These are phyloP conservation scores for Globisporangium nagaii DNA, from an alignment of 352 stramenopile genomes.

Conservation along the genomic window DNA sequence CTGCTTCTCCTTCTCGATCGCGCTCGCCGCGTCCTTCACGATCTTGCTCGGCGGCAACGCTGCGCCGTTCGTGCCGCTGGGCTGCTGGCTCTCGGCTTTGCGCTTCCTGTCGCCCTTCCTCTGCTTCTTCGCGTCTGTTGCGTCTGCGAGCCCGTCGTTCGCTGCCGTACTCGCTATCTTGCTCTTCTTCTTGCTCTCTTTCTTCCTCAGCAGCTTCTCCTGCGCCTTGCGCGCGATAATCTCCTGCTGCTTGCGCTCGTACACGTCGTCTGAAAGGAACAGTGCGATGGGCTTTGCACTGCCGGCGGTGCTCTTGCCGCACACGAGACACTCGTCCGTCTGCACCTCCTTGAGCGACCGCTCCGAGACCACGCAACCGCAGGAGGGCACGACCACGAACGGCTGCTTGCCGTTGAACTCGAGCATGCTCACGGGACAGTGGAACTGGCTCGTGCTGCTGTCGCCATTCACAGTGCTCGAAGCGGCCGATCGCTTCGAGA, in stretches of 20 bases:
- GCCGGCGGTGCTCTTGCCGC: slow-evolving; percentile 43
- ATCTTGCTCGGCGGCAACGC: slow-evolving; percentile 33
- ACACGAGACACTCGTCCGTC: slow-evolving; percentile 64
- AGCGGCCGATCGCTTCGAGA: slow-evolving; percentile 13
- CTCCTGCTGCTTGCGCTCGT: slow-evolving; percentile 34
- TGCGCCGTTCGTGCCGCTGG: neutral
- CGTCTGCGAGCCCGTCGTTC: too few species aligned
- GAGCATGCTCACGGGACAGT: slow-evolving; percentile 83
- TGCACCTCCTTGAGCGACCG: slow-evolving; percentile 82
- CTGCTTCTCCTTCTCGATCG: slow-evolving; percentile 62
- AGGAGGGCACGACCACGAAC: slow-evolving; percentile 77
- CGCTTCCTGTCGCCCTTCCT: slow-evolving; percentile 38
- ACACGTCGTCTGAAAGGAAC: slow-evolving; percentile 50
- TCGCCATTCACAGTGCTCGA: too few species aligned
- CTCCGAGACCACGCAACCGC: slow-evolving; percentile 87
- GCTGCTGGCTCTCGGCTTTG: slow-evolving; percentile 12
- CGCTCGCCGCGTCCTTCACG: slow-evolving; percentile 45
- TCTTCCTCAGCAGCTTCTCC: slow-evolving; percentile 47
- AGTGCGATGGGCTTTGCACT: slow-evolving; percentile 56
- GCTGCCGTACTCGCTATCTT: neutral
- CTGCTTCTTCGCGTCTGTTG: slow-evolving; percentile 13
- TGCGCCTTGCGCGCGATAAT: slow-evolving; percentile 42
- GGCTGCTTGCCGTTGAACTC: slow-evolving; percentile 87
- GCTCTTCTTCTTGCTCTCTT: slow-evolving; percentile 40
- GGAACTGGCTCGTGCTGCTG: slow-evolving; percentile 8